Percentiles rank a stretch among this genome's conserved stretches.
Conservation (phyloP, 2,329 filamentous ascomycete genomes). For the Talaromyces sp. region DNA sequence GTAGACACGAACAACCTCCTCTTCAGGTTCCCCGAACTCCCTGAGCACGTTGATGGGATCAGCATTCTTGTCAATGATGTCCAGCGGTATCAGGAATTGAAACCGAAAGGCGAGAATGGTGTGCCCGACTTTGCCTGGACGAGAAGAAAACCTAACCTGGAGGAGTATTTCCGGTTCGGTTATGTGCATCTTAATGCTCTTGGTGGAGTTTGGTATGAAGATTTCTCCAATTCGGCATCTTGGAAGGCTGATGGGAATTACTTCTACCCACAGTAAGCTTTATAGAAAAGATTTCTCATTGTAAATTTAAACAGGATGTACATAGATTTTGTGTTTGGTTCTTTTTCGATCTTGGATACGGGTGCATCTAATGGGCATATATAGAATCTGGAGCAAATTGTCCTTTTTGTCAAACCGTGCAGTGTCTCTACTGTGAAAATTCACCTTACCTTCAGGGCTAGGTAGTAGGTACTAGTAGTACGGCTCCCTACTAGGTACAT, state of each 20-base stretch:
- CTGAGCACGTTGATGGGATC: conserved; percentile 53
- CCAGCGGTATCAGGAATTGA: conserved; percentile 58
- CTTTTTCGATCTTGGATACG: too few species aligned
- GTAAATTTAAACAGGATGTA: background rate
- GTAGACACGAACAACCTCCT: conserved; percentile 32
- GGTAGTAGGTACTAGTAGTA: too few species aligned
- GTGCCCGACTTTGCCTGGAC: conserved; percentile 40
- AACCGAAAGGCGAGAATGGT: conserved; percentile 38
- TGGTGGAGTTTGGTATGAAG: conserved; percentile 44
- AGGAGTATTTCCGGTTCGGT: conserved; percentile 49
- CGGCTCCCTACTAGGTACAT: too few species aligned
- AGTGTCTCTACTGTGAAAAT: too few species aligned
- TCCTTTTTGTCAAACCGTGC: too few species aligned
- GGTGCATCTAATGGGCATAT: too few species aligned
- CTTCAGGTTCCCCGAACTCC: conserved; percentile 39
- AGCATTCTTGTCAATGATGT: conserved; percentile 65
- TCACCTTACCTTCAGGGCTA: too few species aligned
- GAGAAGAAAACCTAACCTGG: conserved; percentile 28
- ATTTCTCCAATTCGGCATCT: conserved; percentile 39
- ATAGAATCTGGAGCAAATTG: too few species aligned
- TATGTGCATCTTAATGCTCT: conserved; percentile 41
- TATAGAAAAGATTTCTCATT: too few species aligned
- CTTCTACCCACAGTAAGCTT: conserved; percentile 1
- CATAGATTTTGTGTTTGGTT: background rate
- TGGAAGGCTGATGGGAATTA: conserved; percentile 28